Conservation (phyloP, 352 stramenopile species). For the Phytophthora agathidicida region DNA sequence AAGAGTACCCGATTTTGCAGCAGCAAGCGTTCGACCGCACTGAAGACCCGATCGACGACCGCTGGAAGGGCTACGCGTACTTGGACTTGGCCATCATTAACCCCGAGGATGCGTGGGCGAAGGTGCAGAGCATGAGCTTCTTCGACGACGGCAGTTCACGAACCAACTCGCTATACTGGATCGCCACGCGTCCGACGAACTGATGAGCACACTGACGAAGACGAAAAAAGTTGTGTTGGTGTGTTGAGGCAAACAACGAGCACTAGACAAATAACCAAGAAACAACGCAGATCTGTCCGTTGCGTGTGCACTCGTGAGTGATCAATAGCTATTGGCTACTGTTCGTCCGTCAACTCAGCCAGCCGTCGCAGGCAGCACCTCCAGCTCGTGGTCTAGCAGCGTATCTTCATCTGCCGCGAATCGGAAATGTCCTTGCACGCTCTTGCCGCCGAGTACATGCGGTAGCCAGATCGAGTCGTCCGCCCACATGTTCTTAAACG, state of each 20-base stretch:
- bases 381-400: slow-evolving; percentile 58
- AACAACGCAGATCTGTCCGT: no score
- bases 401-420: slow-evolving; percentile 77
- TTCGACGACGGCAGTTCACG: slow-evolving; percentile 90
- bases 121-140: slow-evolving; percentile 67
- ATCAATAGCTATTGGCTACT: no score
- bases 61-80: slow-evolving; percentile 87
- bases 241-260: no score
- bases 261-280: no score
- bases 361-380: slow-evolving; percentile 11
- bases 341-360: not conserved
- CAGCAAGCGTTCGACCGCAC: slow-evolving; percentile 70
- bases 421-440: slow-evolving; percentile 72
- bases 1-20: slow-evolving; percentile 83
- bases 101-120: slow-evolving; percentile 66
- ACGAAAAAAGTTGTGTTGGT: not conserved
- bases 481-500: slow-evolving; percentile 88
- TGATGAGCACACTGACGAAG: slow-evolving; percentile 1
- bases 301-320: no score
- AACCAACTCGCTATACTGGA: slow-evolving; percentile 91
- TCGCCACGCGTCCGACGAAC: slow-evolving; percentile 69
- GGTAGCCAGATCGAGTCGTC: slow-evolving; percentile 88
- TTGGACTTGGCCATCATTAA: slow-evolving; percentile 87
- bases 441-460: slow-evolving; percentile 69
- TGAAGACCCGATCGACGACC: slow-evolving; percentile 68